phyloP scores from a whole-genome alignment of 768 basidiomycete genomes.

The Coprinellus aureogranulatus region DNA sequence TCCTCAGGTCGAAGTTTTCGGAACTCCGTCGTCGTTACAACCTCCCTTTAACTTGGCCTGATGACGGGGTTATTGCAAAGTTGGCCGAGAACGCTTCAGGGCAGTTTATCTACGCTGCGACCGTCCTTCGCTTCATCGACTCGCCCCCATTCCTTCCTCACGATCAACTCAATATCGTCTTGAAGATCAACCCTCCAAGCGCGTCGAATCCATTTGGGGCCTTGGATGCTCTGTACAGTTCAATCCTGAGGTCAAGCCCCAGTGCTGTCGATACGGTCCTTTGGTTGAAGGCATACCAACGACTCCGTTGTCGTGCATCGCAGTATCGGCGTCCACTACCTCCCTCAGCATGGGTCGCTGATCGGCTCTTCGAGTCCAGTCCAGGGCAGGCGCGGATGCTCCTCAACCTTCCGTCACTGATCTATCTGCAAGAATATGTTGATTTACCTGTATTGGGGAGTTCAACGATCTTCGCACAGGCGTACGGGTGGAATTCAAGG shows the following conservation, averaged over 20 bases:
- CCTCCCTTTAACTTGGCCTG: conserved; percentile 4
- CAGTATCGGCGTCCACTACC: neutral
- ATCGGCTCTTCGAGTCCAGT: conserved; percentile 13
- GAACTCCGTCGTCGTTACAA: neutral
- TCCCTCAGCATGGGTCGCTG: conserved; percentile 12
- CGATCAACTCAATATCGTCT: no score
- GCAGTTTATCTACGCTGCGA: neutral
- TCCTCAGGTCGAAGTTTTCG: neutral
- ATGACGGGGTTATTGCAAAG: neutral
- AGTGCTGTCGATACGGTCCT: no score
- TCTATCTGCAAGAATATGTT: neutral
- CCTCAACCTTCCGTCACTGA: no score
- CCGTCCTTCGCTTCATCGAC: no score
- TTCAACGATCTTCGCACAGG: neutral
- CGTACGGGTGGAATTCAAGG: neutral
- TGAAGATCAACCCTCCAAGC: no score
- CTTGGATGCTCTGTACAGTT: no score
- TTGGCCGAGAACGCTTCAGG: neutral
- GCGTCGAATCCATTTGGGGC: no score
- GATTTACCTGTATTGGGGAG: no score
- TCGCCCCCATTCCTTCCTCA: no score
- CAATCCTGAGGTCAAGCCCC: no score
- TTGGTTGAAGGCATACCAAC: no score
- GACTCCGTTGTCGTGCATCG: no score
- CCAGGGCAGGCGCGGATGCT: neutral